Evolutionary conservation across 495 filamentous ascomycete genomes (phyloP).

Genomic region (Neurospora sp.): DNA sequence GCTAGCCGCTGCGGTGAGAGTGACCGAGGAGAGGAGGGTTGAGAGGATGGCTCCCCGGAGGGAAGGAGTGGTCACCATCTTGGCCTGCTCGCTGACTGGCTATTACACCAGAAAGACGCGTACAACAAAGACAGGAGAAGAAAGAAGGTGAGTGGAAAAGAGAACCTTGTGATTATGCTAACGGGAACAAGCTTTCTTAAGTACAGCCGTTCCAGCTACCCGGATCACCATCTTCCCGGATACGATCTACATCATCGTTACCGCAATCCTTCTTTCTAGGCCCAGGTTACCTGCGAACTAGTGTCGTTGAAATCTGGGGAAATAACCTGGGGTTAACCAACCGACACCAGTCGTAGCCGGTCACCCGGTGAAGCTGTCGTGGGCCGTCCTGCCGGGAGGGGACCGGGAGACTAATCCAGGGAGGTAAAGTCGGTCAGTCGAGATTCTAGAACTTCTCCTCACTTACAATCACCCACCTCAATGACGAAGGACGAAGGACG

Average conservation of each 20-base stretch:
- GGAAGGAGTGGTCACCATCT: not conserved
- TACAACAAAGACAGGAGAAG: not conserved
- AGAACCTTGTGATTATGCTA: not conserved
- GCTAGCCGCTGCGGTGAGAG: conserved; percentile 7
- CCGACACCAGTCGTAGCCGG: not conserved
- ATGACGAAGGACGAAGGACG: not conserved
- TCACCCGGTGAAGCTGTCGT: not conserved
- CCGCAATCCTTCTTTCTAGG: not conserved
- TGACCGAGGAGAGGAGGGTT: conserved; percentile 5
- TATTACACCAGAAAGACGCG: not conserved
- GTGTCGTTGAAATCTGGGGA: not conserved
- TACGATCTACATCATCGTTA: not conserved
- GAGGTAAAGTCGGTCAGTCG: not conserved
- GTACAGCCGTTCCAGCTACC: not conserved
- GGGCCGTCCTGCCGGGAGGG: not conserved
- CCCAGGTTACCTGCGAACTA: not conserved
- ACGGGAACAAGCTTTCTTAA: not conserved
- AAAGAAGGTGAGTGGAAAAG: not conserved
- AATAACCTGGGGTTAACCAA: not conserved
- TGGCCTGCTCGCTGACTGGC: not conserved
- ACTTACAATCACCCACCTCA: not conserved
- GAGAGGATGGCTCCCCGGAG: not conserved
- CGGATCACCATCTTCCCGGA: not conserved
- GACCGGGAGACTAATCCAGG: not conserved
- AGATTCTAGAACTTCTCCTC: not conserved